Percentiles rank a stretch among this genome's conserved stretches.
phyloP scores from a whole-genome alignment of 495 filamentous ascomycete genomes.

The Penicillium pulvis region DNA sequence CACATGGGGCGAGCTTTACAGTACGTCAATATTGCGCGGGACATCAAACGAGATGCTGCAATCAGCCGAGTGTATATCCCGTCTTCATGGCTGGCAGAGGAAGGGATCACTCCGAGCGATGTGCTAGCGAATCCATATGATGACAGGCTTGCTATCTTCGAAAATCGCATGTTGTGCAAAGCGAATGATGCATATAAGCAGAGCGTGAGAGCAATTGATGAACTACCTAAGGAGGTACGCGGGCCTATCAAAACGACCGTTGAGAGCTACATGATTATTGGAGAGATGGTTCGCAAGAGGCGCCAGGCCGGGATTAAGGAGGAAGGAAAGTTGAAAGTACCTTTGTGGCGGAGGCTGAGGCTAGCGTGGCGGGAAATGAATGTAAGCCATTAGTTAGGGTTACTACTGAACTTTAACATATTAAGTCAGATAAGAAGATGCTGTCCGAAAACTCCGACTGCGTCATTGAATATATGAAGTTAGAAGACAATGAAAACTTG shows the following conservation, averaged over 20 bases:
- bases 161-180: conserved; percentile 52
- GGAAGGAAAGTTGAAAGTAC: conserved; percentile 45
- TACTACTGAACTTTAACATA: background rate
- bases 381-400: background rate
- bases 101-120: conserved; percentile 51
- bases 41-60: conserved; percentile 61
- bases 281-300: conserved; percentile 25
- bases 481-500: too few species aligned
- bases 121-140: conserved; percentile 50
- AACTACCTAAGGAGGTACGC: conserved; percentile 56
- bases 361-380: conserved; percentile 16
- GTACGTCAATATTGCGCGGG: conserved; percentile 71
- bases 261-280: conserved; percentile 76
- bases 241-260: conserved; percentile 66
- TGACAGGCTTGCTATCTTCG: conserved; percentile 43
- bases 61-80: conserved; percentile 67
- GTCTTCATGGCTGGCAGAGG: conserved; percentile 57
- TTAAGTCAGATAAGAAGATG: too few species aligned
- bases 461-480: too few species aligned
- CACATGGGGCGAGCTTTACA: conserved; percentile 70
- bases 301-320: conserved; percentile 45
- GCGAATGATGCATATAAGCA: conserved; percentile 57
- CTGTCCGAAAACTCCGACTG: too few species aligned
- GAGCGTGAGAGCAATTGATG: conserved; percentile 52
- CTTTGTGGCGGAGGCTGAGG: conserved; percentile 14